Percentiles rank a stretch among this genome's conserved stretches.
phyloP scores from a whole-genome alignment of 768 basidiomycete species.

The Russula lepida region DNA sequence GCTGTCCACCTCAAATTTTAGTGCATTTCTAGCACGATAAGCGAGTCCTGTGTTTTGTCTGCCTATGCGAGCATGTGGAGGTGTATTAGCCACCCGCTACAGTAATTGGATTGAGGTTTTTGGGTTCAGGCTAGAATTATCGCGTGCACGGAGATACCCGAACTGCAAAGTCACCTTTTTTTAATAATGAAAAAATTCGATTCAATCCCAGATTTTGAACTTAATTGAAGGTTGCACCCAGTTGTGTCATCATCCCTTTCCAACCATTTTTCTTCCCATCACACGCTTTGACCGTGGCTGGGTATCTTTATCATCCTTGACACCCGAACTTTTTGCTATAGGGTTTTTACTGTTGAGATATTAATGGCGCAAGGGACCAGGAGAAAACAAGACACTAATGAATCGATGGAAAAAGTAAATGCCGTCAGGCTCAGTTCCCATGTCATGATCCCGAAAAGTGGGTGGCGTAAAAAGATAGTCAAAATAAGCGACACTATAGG shows the following conservation, averaged over 20 bases:
- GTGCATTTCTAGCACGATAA: not conserved
- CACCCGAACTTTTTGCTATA: not conserved
- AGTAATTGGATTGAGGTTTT: not conserved
- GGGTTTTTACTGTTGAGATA: not conserved
- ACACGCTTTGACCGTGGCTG: not conserved
- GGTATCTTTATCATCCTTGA: not conserved
- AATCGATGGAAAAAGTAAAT: not conserved
- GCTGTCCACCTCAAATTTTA: not conserved
- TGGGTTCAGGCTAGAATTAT: not conserved
- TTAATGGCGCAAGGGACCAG: slow-evolving; percentile 5
- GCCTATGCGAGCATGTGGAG: not conserved
- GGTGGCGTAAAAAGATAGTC: not conserved
- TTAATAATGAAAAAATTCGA: not conserved
- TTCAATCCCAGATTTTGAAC: not conserved
- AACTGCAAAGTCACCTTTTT: not conserved
- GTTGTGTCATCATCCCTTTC: not conserved
- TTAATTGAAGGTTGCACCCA: not conserved
- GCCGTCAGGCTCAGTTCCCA: slow-evolving; percentile 7
- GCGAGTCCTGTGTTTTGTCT: not conserved
- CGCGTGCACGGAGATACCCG: not conserved
- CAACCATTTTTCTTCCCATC: not conserved
- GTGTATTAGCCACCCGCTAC: not conserved
- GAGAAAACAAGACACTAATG: not conserved
- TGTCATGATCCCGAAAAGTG: not conserved
- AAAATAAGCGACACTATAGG: not conserved